Base-by-base conservation (phyloP, 805 yeast genomes). In the Teunomyces panamensis region DNA sequence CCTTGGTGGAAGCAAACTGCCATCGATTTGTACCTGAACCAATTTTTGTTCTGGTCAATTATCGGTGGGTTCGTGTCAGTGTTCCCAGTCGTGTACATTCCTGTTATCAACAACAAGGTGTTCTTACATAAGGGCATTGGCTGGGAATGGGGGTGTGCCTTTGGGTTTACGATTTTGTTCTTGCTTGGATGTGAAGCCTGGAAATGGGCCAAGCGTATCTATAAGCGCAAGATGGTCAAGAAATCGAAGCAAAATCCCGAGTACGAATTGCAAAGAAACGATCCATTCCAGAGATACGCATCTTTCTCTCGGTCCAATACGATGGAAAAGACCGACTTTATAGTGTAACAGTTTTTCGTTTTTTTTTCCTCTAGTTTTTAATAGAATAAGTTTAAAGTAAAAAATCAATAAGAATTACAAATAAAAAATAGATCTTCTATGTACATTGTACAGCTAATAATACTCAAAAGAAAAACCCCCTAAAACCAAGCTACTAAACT, bases 11-110 rank as follows among this genome's bases (percentile, higher is more conserved):
- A 77, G 34, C 85, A 83, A 62, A 78, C 84, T 49, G 75, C 78
- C 58, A 73, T 64, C 49, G 91, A 84, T 59, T 65, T 88, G 39
- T 87, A 89, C 87, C 67, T 68, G 10, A 89, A 89, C 67, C 80
- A 85, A 64, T 82, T 89, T 53, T 72, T 89, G 59, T 85, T 88
- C 71, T 87, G 91, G 90, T 87, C 96, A 0, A 79, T 89, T 41
- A 61, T 85, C 30, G 69, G 79, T 44, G 96, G 94, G 1, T 79
- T 85, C 51, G 64, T 78, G 10, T 76, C 89, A 2, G 83, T 86
- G 3, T 84, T 89, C 78, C 96, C 96, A 37, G 85, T 87, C 14
- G 81, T 88, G 33, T 88, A 88, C 66, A 89, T 89, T 53, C 96
- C 96, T 5, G 95, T 86, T n/a, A 87, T 89, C 60, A 89, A 89